These are phyloP conservation scores for Oxyria digyna DNA, from an alignment of 148 eudicot genomes.

Conservation along the genomic window DNA sequence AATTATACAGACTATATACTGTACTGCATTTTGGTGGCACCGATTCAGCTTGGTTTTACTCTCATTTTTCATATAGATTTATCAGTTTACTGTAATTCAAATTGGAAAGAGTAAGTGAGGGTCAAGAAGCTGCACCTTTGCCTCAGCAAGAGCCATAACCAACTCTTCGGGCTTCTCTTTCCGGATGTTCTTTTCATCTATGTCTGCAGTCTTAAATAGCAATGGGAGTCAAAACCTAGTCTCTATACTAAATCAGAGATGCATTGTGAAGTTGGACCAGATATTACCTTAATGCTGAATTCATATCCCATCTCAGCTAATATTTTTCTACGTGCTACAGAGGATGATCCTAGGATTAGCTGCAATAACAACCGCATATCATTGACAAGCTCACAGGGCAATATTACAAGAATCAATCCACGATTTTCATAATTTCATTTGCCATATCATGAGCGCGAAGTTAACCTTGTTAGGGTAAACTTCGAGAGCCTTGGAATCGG, in stretches of 20 bases:
- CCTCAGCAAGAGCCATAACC: conserved; percentile 89
- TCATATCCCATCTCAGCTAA: conserved; percentile 76
- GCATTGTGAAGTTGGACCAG: neutral
- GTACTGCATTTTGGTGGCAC: neutral
- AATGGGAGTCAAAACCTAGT: conserved; percentile 5
- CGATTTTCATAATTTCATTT: neutral
- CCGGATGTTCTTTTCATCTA: conserved; percentile 78
- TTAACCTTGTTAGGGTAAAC: neutral
- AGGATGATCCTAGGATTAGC: conserved; percentile 88
- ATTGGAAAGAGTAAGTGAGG: neutral
- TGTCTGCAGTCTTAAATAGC: conserved; percentile 61
- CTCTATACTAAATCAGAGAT: neutral
- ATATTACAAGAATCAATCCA: neutral
- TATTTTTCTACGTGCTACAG: conserved; percentile 62
- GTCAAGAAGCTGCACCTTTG: conserved; percentile 43
- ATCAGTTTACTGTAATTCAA: neutral
- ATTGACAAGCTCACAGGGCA: neutral
- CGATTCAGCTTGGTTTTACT: neutral
- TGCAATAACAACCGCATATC: conserved; percentile 18
- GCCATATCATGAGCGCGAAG: neutral
- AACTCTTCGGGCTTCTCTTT: conserved; percentile 76
- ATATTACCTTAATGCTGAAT: conserved; percentile 60
- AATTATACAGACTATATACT: neutral
- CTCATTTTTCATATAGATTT: neutral
- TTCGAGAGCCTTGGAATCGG: neutral